These are phyloP conservation scores for Blastobotrys ciferrii DNA, from an alignment of 1,139 yeast species.

Conservation along the genomic window DNA sequence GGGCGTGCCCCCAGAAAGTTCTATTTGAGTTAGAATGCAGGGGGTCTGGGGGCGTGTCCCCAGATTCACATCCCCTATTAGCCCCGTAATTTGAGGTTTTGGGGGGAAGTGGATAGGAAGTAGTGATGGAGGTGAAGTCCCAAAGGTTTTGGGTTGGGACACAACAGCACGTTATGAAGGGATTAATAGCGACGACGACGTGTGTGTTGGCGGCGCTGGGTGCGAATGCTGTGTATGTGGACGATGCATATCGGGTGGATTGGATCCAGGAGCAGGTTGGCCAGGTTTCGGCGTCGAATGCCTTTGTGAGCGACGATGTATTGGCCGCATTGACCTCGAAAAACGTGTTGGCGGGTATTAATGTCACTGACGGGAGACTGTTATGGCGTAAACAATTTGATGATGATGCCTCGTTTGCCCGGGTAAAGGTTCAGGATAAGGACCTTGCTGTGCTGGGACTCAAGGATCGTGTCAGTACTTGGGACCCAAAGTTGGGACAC, in stretches of 20 bases:
- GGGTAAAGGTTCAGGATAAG: constrained; percentile 1
- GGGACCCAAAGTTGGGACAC: constrained; percentile 12
- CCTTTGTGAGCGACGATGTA: constrained; percentile 11
- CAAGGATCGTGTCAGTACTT: constrained; percentile 4
- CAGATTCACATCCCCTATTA: too few species aligned
- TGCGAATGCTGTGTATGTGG: constrained; percentile 30
- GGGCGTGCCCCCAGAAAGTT: too few species aligned
- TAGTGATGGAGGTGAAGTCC: not conserved
- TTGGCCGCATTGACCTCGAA: constrained; percentile 22
- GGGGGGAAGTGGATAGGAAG: too few species aligned
- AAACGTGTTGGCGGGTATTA: constrained; percentile 25
- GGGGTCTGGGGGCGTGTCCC: too few species aligned
- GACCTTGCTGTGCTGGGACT: constrained; percentile 4
- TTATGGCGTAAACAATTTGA: constrained; percentile 26
- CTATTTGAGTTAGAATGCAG: too few species aligned
- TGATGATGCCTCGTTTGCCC: constrained; percentile 4
- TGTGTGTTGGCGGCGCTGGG: not conserved
- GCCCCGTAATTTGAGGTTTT: too few species aligned
- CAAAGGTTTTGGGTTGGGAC: not conserved
- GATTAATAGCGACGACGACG: constrained; percentile 2
- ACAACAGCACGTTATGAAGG: constrained; percentile 3
- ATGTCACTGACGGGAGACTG: constrained; percentile 25
- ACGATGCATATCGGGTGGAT: constrained; percentile 35
- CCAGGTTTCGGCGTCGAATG: constrained; percentile 17
- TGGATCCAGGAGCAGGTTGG: constrained; percentile 33